Evolutionary conservation across 2,329 filamentous ascomycete species (phyloP).

Genomic region (Arachnopeziza araneosa): DNA sequence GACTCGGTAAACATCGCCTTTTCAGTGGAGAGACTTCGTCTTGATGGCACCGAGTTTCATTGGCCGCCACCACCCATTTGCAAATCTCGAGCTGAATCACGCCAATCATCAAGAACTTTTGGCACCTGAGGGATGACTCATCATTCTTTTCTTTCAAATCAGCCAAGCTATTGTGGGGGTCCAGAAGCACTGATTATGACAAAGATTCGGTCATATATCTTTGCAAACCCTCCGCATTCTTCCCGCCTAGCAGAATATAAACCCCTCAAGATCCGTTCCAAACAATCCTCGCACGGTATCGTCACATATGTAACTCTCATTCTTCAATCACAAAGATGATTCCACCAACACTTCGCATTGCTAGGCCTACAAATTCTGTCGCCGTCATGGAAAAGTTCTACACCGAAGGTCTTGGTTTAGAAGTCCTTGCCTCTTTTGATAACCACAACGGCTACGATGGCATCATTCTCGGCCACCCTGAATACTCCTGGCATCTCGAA

Average conservation of each 20-base stretch:
- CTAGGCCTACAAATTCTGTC: conserved; percentile 37
- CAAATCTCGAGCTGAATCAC: no score
- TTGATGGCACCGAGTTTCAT: background rate
- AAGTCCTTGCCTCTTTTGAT: conserved; percentile 31
- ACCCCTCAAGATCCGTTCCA: background rate
- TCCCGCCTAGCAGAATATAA: background rate
- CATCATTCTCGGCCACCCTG: conserved; percentile 37
- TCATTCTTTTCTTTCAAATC: no score
- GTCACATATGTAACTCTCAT: background rate
- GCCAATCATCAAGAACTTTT: no score
- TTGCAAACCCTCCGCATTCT: background rate
- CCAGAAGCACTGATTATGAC: background rate
- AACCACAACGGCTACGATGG: conserved; percentile 38
- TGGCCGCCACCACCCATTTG: background rate
- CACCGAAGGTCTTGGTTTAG: conserved; percentile 36
- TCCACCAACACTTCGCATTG: conserved; percentile 32
- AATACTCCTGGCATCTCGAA: conserved; percentile 38
- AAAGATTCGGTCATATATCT: background rate
- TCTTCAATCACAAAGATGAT: background rate
- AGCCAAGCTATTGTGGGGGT: background rate
- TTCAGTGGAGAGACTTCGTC: background rate
- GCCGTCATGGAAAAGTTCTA: conserved; percentile 37
- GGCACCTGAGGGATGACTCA: no score
- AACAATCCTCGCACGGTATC: background rate
- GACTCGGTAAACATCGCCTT: background rate